Base-by-base conservation (phyloP, 2,329 filamentous ascomycete genomes). In the Dactylellina parvicollis region DNA sequence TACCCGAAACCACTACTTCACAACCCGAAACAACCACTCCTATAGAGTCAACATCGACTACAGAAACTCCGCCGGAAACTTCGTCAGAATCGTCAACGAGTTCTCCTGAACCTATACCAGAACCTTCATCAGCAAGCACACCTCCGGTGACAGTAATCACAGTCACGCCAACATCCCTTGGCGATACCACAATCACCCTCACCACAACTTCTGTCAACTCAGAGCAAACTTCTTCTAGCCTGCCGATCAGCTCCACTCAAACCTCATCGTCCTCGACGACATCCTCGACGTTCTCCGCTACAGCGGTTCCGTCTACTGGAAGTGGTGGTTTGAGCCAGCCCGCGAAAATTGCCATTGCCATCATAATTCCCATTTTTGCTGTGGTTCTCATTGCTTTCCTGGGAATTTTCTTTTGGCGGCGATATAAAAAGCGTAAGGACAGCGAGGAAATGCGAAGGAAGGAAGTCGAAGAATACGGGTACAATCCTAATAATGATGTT, bases 391-490 rank as follows among this genome's bases (percentile, higher is more conserved):
- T 98, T 20, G 88, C 94, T 1, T 81, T 94, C 7, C 87, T 87
- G 2, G 90, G 88, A 4, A 84, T 97, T 26, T 92, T 91, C 80
- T 87, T 94, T 79, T 99, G 92, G 92, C 88, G 91, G 79, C 92
- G 88, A 83, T 90, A 92, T 75, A 96, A 96, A 83, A 89, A 91
- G 78, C 88, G 89, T 75, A 95, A 92, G 83, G 87, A 88, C 75
- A 90, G 90, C 12, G 92, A 95, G 79, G 95, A 97, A 80, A 88
- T 93, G 78, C 88, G 95, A 55, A 88, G 93, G 75, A 97, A 97
- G 83, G 95, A 99, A 81, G 92, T 97, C 9, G 94, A 98, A 80
- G 95, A 98, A 79, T 98, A 98, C 80, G 90, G 91, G 30, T 98
- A 93, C 84, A 98, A 98, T 80, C 95, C 95, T n/a, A 98, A 98